Evolutionary conservation across 2,329 filamentous ascomycete species (phyloP).

Genomic region (Colletotrichum tofieldiae): DNA sequence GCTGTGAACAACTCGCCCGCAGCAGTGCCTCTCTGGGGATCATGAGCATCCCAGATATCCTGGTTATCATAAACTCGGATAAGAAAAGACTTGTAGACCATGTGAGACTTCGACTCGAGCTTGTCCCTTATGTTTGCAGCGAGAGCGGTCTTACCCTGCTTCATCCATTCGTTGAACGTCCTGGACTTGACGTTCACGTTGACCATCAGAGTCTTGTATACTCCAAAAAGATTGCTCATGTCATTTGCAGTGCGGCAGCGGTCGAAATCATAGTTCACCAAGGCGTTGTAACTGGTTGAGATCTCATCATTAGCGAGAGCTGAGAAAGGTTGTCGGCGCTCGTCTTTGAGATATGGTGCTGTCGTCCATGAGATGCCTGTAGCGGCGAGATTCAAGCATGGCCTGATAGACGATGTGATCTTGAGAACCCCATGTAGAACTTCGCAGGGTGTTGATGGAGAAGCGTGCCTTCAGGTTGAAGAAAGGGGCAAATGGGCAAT

Average conservation of each 20-base stretch:
- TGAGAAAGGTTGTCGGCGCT: not conserved
- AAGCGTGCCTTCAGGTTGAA: too few species aligned
- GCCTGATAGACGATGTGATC: too few species aligned
- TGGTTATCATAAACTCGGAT: not conserved
- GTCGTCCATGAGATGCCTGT: too few species aligned
- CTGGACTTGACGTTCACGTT: not conserved
- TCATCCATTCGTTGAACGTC: not conserved
- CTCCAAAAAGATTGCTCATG: not conserved
- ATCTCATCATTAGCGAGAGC: not conserved
- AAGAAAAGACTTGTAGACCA: not conserved
- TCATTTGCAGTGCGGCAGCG: not conserved
- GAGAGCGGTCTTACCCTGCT: not conserved
- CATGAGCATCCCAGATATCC: too few species aligned
- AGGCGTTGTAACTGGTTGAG: not conserved
- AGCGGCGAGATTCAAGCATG: too few species aligned
- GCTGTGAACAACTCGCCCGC: too few species aligned
- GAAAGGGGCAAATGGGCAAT: too few species aligned
- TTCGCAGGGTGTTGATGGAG: too few species aligned
- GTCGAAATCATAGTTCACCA: not conserved
- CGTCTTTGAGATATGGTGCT: not conserved
- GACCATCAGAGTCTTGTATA: not conserved
- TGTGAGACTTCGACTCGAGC: not conserved
- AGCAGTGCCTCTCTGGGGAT: too few species aligned
- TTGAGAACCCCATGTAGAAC: too few species aligned
- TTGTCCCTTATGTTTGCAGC: not conserved